Evolutionary conservation across 192 early-diverging fungal genomes (phyloP).

Genomic region (Coemansia guatemalensis): DNA sequence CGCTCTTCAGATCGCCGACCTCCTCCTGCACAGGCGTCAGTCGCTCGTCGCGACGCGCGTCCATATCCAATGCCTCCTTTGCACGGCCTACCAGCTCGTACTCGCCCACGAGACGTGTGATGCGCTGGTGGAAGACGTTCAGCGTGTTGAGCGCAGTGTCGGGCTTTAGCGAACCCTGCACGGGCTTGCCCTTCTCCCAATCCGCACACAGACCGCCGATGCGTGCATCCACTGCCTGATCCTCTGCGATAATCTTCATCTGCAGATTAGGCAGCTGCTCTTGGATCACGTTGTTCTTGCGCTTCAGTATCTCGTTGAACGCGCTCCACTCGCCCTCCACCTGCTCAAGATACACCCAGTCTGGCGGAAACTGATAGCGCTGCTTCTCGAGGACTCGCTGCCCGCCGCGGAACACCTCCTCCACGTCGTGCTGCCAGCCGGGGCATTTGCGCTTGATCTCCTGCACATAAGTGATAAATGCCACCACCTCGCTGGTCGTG

Average conservation of each 20-base stretch:
- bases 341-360: constrained; percentile 96
- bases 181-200: constrained; percentile 95
- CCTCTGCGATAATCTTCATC: constrained; percentile 93
- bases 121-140: constrained; percentile 78
- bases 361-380: constrained; percentile 89
- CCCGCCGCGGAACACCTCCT: constrained; percentile 78
- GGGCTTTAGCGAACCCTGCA: constrained; percentile 89
- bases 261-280: constrained; percentile 93
- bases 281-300: constrained; percentile 90
- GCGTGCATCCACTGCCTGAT: constrained; percentile 81
- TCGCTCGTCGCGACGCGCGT: constrained; percentile 63
- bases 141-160: constrained; percentile 81
- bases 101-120: constrained; percentile 79
- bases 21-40: constrained; percentile 90
- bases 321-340: constrained; percentile 97
- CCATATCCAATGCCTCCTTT: constrained; percentile 92
- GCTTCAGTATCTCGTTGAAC: constrained; percentile 88
- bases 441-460: constrained; percentile 83
- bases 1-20: constrained; percentile 84
- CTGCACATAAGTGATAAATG: constrained; percentile 94
- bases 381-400: constrained; percentile 93
- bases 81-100: constrained; percentile 85
- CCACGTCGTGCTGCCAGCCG: constrained; percentile 79
- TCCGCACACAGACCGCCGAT: constrained; percentile 79
- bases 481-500: constrained; percentile 87